Conservation (phyloP, 352 stramenopile species). For the Phytophthora agathidicida region DNA sequence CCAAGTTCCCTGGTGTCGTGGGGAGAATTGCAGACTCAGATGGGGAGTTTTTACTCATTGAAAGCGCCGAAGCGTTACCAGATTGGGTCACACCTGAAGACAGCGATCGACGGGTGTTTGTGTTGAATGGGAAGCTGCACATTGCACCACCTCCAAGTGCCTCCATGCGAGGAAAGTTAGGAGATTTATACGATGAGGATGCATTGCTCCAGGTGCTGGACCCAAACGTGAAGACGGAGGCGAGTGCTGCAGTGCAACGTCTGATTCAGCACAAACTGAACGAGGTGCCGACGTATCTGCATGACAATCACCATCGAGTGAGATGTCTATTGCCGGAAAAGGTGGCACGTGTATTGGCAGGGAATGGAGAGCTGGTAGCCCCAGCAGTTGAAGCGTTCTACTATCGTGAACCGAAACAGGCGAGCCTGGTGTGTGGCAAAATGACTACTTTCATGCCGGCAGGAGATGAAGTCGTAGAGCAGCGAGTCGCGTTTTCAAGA, state of each 20-base stretch:
- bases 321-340: constrained; percentile 51
- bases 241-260: constrained; percentile 44
- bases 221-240: constrained; percentile 25
- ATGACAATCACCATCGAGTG: constrained; percentile 55
- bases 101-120: constrained; percentile 54
- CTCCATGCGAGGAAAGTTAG: constrained; percentile 6
- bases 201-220: constrained; percentile 41
- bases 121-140: constrained; percentile 46
- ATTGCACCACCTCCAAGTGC: constrained; percentile 37
- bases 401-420: constrained; percentile 66
- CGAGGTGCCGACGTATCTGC: constrained; percentile 46
- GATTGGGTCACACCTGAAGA: constrained; percentile 71
- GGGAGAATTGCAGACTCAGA: constrained; percentile 55
- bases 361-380: constrained; percentile 37
- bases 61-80: constrained; percentile 68
- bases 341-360: constrained; percentile 40
- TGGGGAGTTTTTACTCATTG: constrained; percentile 82
- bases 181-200: constrained; percentile 34
- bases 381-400: constrained; percentile 78
- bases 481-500: constrained; percentile 71
- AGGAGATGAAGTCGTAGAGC: constrained; percentile 19
- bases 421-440: constrained; percentile 48
- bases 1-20: constrained; percentile 36
- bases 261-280: constrained; percentile 47
- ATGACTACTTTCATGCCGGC: constrained; percentile 60